These are phyloP conservation scores for Ogataea trehaloabstinens DNA, from an alignment of 805 yeast genomes.

Conservation along the genomic window DNA sequence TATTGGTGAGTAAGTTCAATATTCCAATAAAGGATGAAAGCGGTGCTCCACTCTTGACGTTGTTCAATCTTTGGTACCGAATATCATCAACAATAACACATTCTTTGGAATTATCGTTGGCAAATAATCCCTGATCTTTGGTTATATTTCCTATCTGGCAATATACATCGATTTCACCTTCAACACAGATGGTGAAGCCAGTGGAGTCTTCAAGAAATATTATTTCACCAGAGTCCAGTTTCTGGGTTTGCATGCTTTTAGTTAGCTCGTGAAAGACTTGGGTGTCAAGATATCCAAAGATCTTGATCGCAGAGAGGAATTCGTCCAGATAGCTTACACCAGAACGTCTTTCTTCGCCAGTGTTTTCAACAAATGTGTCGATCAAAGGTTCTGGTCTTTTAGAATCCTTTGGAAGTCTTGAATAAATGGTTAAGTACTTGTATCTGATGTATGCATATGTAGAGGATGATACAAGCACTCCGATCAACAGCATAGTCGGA, in stretches of 20 bases:
- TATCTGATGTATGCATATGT: conserved; percentile 56
- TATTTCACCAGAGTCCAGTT: conserved; percentile 72
- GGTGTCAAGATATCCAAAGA: conserved; percentile 88
- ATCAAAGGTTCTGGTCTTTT: conserved; percentile 42
- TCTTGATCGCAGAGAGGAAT: conserved; percentile 84
- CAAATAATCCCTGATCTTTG: conserved; percentile 18
- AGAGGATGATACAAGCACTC: conserved; percentile 31
- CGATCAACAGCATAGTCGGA: conserved; percentile 40
- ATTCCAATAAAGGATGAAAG: conserved; percentile 80
- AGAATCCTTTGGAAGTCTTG: conserved; percentile 49
- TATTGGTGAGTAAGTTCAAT: conserved; percentile 56
- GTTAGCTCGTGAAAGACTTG: conserved; percentile 92
- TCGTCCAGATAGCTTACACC: conserved; percentile 77
- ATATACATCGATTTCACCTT: conserved; percentile 81
- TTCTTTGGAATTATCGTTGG: conserved; percentile 37
- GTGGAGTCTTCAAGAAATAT: conserved; percentile 60
- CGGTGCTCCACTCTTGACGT: conserved; percentile 80
- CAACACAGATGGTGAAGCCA: conserved; percentile 91
- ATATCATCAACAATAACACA: conserved; percentile 51
- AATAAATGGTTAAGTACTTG: conserved; percentile 60
- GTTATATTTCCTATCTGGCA: conserved; percentile 45
- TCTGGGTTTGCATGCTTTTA: conserved; percentile 85
- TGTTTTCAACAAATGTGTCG: conserved; percentile 44
- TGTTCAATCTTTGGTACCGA: conserved; percentile 72
- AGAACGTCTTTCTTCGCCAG: conserved; percentile 38